These are phyloP conservation scores for Cladosporium sp. DNA, from an alignment of 2,329 filamentous ascomycete species.

Conservation along the genomic window DNA sequence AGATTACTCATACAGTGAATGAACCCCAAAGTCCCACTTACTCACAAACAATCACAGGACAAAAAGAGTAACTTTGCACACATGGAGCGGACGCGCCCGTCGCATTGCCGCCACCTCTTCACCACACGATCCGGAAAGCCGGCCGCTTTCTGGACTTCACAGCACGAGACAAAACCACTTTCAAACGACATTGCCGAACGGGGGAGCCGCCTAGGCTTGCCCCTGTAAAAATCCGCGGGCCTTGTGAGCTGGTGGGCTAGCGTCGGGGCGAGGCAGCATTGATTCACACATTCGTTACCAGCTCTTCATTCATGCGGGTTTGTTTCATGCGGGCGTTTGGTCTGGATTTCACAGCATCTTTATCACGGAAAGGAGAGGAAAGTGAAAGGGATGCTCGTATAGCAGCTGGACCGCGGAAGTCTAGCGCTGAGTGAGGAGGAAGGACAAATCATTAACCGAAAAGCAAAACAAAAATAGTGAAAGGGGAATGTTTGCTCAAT, in stretches of 20 bases:
- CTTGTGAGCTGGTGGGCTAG: too few relatives aligned
- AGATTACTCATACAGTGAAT: not conserved
- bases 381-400: not conserved
- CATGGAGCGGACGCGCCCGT: not conserved
- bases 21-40: not conserved
- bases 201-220: too few relatives aligned
- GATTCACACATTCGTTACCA: too few relatives aligned
- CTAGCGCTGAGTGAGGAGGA: not conserved
- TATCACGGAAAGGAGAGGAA: too few relatives aligned
- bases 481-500: too few relatives aligned
- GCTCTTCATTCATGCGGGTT: too few relatives aligned
- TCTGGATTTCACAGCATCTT: too few relatives aligned
- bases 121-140: not conserved
- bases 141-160: not conserved
- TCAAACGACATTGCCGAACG: not conserved
- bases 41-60: not conserved
- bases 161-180: not conserved
- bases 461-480: too few relatives aligned
- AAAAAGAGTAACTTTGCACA: not conserved
- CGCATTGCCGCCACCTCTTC: not conserved
- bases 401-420: not conserved
- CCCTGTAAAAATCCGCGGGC: too few relatives aligned
- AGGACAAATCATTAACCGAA: too few relatives aligned
- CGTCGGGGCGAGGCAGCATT: too few relatives aligned
- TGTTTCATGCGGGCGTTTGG: too few relatives aligned